A percentile compares a stretch with the other conserved stretches of the same genome.
phyloP scores from a whole-genome alignment of 805 yeast species.

The Wickerhamomyces rabaulensis region DNA sequence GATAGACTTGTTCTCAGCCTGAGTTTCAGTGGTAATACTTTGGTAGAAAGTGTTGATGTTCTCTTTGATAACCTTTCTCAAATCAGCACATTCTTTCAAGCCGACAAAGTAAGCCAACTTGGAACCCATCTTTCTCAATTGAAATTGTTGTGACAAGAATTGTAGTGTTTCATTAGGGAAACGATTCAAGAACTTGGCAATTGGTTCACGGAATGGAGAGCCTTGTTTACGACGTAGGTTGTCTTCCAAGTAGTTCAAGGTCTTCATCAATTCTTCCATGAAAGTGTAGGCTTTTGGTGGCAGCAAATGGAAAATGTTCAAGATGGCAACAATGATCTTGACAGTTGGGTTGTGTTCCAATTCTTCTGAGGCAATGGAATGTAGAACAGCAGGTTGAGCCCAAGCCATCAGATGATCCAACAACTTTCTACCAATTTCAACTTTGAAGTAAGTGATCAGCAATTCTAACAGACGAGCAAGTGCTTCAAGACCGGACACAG shows the following conservation, averaged over 20 bases:
- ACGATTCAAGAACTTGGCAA: conserved; percentile 79
- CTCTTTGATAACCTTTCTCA: conserved; percentile 51
- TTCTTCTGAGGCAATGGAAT: conserved; percentile 74
- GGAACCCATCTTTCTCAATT: conserved; percentile 56
- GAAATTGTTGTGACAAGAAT: conserved; percentile 63
- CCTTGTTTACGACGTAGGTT: conserved; percentile 76
- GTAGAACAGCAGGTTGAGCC: conserved; percentile 80
- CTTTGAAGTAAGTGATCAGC: conserved; percentile 88
- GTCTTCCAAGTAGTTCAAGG: conserved; percentile 73
- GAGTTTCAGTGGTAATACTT: conserved; percentile 42
- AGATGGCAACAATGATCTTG: conserved; percentile 81
- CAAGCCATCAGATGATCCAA: conserved; percentile 93
- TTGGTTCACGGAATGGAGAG: conserved; percentile 89
- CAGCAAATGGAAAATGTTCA: conserved; percentile 84
- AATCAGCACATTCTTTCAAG: conserved; percentile 45
- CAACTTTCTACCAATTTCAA: conserved; percentile 90
- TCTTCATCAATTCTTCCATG: conserved; percentile 77
- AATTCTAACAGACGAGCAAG: conserved; percentile 81
- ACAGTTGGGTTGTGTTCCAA: conserved; percentile 77
- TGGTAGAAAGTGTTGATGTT: conserved; percentile 46
- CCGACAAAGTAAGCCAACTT: conserved; percentile 63
- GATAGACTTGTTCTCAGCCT: conserved; percentile 48
- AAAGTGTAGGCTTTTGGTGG: conserved; percentile 92
- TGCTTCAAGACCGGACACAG: conserved; percentile 88
- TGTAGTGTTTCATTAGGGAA: conserved; percentile 71